Base-by-base conservation (phyloP, 2,329 filamentous ascomycete species). In the Penicillium sp. region DNA sequence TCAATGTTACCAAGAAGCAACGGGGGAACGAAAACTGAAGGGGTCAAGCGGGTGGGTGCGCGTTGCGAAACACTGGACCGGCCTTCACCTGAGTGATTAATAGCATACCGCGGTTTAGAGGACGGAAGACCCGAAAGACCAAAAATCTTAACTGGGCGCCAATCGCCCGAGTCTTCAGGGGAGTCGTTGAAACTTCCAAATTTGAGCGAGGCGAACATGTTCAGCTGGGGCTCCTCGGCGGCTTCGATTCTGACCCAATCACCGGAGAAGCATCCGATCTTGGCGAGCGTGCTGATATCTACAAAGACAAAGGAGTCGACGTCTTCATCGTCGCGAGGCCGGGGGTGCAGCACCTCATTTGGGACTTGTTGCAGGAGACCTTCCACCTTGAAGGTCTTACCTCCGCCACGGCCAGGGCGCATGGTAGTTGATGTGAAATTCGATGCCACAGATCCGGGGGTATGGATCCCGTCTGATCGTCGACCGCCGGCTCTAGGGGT, bases 211-310 rank as follows among this genome's bases (percentile, higher is more conserved):
- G 89, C 17, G 80, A 78, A 23, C 84, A 88, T 58, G 35, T 77
- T 77, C n/a, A 71, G 52, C 55, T 75, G 73, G 2, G 90, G 89
- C 70, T 92, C 90, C 63, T 89, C 83, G 0, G 90, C 84, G 6
- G 86, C 82, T 75, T 96, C 91, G 12, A 97, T 81, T 23, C 89
- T 87, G 12, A 96, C 91, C 94, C 94, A 99, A 70, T 99, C 94
- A 31, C 94, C 94, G 0, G 93, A 97, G 71, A 99, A 99, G 74
- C 93, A 97, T 17, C 93, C 93, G 53, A 99, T 89, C 66, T 93
- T 92, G 15, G 91, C 89, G 21, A 99, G 77, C 1, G 91, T 90
- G 57, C 86, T 88, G 8, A 96, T 89, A 67, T 97, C 92, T 6
- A 99, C 93, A 68, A 93, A 99, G 2, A 97, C 84, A 48, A 94